These are phyloP conservation scores for Pyricularia sp. DNA, from an alignment of 2,329 filamentous ascomycete species.

Conservation along the genomic window DNA sequence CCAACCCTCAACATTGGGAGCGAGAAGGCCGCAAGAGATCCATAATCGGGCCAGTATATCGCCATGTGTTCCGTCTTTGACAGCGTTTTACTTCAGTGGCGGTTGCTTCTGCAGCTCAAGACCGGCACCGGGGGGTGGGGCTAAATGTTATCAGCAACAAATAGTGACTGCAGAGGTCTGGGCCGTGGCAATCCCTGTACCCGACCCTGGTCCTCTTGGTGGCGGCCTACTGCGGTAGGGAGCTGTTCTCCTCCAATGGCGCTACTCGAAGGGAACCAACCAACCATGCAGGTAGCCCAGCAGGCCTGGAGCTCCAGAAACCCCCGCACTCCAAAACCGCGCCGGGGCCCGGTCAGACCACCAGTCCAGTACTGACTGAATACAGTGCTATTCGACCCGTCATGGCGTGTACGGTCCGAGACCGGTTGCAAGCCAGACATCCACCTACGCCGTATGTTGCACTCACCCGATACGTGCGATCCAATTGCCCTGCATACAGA, in stretches of 20 bases:
- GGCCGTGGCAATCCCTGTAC: not conserved
- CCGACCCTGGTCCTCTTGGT: not conserved
- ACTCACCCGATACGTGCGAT: not conserved
- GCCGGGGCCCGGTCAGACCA: not conserved
- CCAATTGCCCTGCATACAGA: not conserved
- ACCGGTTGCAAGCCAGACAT: not conserved
- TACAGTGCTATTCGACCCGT: not conserved
- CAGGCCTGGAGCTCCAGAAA: not conserved
- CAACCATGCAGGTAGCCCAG: not conserved
- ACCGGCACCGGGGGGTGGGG: not conserved
- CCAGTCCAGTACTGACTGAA: not conserved
- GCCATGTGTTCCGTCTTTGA: not conserved
- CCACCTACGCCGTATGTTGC: not conserved
- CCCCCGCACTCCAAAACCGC: not conserved
- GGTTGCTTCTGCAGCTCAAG: not conserved
- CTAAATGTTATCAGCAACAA: constrained; percentile 20
- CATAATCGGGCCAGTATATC: not conserved
- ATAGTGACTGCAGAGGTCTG: not conserved
- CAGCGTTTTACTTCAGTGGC: not conserved
- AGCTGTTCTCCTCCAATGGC: not conserved
- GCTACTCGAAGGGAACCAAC: not conserved
- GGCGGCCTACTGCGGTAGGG: not conserved
- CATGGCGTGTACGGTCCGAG: not conserved
- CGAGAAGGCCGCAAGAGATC: not conserved
- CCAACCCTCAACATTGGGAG: not conserved